Percentiles rank a stretch among this genome's conserved stretches.
phyloP scores from a whole-genome alignment of 768 basidiomycete species.

The Cystoderma amianthinum region DNA sequence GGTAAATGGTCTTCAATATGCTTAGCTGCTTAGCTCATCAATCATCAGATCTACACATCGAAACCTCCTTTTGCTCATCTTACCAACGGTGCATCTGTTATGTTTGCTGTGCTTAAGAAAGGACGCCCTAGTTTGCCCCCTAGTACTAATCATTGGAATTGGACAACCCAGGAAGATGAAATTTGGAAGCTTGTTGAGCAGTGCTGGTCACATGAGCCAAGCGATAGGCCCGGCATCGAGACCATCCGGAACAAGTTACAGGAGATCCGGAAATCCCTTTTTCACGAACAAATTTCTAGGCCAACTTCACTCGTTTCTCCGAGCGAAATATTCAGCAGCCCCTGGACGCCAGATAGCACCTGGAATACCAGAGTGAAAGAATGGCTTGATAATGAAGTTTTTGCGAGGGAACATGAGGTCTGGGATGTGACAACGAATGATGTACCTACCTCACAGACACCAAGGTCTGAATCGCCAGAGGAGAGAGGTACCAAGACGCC shows the following conservation, averaged over 20 bases:
- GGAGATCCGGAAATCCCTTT: slow-evolving; percentile 1
- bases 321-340: neutral
- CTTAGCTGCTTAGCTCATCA: neutral
- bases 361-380: neutral
- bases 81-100: slow-evolving; percentile 1
- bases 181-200: slow-evolving; percentile 11
- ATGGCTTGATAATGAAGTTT: neutral
- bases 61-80: slow-evolving; percentile 4
- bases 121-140: slow-evolving; percentile 8
- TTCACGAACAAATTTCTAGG: neutral
- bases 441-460: neutral
- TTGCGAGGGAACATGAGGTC: neutral
- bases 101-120: slow-evolving; percentile 6
- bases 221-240: slow-evolving; percentile 6
- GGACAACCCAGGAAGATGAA: slow-evolving; percentile 9
- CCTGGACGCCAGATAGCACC: neutral
- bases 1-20: slow-evolving; percentile 3
- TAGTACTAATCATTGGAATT: neutral
- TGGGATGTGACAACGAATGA: neutral
- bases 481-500: neutral
- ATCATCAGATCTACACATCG: slow-evolving; percentile 9
- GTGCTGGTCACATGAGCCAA: slow-evolving; percentile 9
- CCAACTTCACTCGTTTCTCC: neutral
- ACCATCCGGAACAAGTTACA: neutral
- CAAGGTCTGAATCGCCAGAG: neutral